Evolutionary conservation across 2,329 filamentous ascomycete genomes (phyloP).

Genomic region (Trichoderma brevicompactum): DNA sequence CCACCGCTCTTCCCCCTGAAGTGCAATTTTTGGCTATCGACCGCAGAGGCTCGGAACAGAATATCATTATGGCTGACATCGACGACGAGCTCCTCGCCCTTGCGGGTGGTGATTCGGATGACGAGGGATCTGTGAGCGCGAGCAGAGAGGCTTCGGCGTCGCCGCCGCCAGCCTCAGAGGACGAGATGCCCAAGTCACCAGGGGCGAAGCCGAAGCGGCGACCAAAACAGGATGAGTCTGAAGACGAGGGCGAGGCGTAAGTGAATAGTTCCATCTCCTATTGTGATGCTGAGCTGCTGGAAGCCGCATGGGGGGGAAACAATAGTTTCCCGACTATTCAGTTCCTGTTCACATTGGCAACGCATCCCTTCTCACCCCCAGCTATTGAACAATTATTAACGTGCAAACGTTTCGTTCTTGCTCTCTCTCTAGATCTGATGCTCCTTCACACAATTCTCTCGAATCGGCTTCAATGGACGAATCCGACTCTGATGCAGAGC

Average conservation of each 20-base stretch:
- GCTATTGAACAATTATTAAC: constrained; percentile 28
- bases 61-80: constrained; percentile 76
- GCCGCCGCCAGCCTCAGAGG: constrained; percentile 45
- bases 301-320: neutral
- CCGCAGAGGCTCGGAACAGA: neutral
- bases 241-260: constrained; percentile 67
- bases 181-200: constrained; percentile 37
- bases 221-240: constrained; percentile 47
- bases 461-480: constrained; percentile 89
- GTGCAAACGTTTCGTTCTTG: neutral
- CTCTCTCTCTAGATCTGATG: constrained; percentile 56
- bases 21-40: constrained; percentile 7
- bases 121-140: constrained; percentile 58
- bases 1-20: constrained; percentile 21
- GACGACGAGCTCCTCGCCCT: constrained; percentile 94
- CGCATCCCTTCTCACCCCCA: neutral
- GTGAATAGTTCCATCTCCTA: constrained; percentile 33
- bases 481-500: constrained; percentile 68
- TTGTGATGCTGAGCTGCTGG: constrained; percentile 7
- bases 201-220: constrained; percentile 56
- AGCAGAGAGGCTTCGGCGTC: constrained; percentile 62
- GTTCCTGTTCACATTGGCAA: constrained; percentile 12
- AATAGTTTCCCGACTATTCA: constrained; percentile 1
- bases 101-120: constrained; percentile 75
- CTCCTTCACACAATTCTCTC: constrained; percentile 72